A percentile compares a stretch with the other conserved stretches of the same genome.
Evolutionary conservation across 352 stramenopile species (phyloP).

Genomic region (Pythium folliculosum): DNA sequence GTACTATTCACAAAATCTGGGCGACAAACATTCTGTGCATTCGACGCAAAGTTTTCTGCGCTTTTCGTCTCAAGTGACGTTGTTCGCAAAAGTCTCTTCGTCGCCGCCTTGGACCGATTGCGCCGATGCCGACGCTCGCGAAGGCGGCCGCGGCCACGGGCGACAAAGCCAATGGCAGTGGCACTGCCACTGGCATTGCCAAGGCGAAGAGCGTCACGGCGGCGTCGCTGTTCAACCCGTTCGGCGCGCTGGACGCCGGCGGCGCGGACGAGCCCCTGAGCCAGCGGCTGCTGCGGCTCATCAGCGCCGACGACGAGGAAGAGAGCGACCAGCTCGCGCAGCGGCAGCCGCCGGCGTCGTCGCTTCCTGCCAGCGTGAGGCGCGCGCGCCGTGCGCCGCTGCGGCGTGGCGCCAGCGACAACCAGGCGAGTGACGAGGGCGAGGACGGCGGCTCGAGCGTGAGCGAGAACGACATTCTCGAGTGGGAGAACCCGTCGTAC

Average conservation of each 20-base stretch:
- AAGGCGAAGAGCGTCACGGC: background rate
- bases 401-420: background rate
- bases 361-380: too few relatives aligned
- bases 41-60: slow-evolving; percentile 14
- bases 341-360: background rate
- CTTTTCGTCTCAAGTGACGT: slow-evolving; percentile 20
- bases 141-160: background rate
- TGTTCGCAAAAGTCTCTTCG: background rate
- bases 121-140: slow-evolving; percentile 23
- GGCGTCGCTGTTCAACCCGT: slow-evolving; percentile 22
- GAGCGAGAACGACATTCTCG: slow-evolving; percentile 33
- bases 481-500: slow-evolving; percentile 82
- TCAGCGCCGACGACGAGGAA: slow-evolving; percentile 28
- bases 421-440: slow-evolving; percentile 6
- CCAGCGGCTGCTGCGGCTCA: slow-evolving; percentile 23
- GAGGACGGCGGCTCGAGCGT: slow-evolving; percentile 3
- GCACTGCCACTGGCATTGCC: too few relatives aligned
- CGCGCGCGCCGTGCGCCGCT: too few relatives aligned
- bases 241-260: slow-evolving; percentile 1
- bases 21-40: background rate
- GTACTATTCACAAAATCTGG: too few relatives aligned
- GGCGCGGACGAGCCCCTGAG: slow-evolving; percentile 2
- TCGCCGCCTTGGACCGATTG: too few relatives aligned
- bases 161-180: background rate
- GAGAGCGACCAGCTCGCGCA: slow-evolving; percentile 26